phyloP scores from a whole-genome alignment of 2,329 filamentous ascomycete genomes.

The Bisporella sp. region DNA sequence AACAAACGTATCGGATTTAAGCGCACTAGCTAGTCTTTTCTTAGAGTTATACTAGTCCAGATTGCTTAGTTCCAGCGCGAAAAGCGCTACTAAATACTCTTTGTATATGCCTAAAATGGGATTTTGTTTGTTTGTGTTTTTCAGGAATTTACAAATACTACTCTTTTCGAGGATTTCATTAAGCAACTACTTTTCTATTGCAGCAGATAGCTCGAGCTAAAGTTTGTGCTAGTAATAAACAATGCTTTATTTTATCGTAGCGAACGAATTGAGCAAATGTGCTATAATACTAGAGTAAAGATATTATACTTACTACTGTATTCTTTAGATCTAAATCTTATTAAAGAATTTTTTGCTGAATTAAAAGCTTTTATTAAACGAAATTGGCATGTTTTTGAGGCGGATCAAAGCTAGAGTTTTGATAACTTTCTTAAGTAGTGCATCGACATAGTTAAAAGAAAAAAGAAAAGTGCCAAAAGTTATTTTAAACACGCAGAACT shows the following conservation, averaged over 20 bases:
- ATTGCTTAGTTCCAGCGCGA: slow-evolving; percentile 17
- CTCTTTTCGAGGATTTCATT: slow-evolving; percentile 25
- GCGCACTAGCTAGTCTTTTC: slow-evolving; percentile 28
- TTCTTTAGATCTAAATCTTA: slow-evolving; percentile 13
- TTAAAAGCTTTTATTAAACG: slow-evolving; percentile 22
- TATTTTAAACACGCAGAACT: slow-evolving; percentile 18
- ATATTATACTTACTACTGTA: slow-evolving; percentile 10
- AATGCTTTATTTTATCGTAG: slow-evolving; percentile 27
- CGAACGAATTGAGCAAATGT: slow-evolving; percentile 21
- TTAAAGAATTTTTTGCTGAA: slow-evolving; percentile 17
- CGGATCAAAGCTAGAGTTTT: slow-evolving; percentile 14
- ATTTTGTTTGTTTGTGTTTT: slow-evolving; percentile 20
- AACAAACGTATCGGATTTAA: not conserved
- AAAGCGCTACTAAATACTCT: slow-evolving; percentile 18
- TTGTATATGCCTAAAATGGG: slow-evolving; percentile 14
- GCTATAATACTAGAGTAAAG: slow-evolving; percentile 11
- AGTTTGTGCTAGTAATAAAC: slow-evolving; percentile 31
- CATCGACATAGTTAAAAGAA: slow-evolving; percentile 17
- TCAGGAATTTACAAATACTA: slow-evolving; percentile 21
- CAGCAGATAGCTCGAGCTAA: slow-evolving; percentile 25
- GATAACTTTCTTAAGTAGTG: slow-evolving; percentile 19
- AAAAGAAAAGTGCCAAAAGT: slow-evolving; percentile 14
- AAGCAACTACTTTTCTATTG: slow-evolving; percentile 27
- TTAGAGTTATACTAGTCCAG: slow-evolving; percentile 20
- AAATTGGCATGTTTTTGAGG: slow-evolving; percentile 17